A percentile compares a stretch with the other conserved stretches of the same genome.
phyloP scores from a whole-genome alignment of 306 rosid genomes.

The Cicer cuneatum region DNA sequence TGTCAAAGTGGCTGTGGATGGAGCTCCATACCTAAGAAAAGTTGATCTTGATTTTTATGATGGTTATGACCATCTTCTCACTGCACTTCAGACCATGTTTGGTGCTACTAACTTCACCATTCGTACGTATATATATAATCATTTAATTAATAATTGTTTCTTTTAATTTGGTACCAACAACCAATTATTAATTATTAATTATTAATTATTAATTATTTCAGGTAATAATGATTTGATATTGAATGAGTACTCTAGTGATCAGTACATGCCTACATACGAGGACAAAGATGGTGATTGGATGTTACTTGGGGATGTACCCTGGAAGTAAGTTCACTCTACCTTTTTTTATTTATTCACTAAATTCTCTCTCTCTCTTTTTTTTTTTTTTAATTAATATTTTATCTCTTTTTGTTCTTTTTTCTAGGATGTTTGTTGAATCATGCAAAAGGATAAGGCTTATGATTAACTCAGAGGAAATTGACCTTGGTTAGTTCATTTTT shows the following conservation, averaged over 20 bases:
- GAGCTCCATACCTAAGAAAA: conserved; percentile 77
- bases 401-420: neutral
- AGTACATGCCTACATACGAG: conserved; percentile 65
- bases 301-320: conserved; percentile 85
- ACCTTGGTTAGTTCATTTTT: conserved; percentile 44
- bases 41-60: conserved; percentile 61
- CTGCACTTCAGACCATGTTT: conserved; percentile 59
- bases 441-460: conserved; percentile 71
- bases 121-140: too few species aligned
- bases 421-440: conserved; percentile 76
- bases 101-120: too few species aligned
- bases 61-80: conserved; percentile 57
- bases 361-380: neutral
- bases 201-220: too few species aligned
- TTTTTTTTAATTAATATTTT: neutral
- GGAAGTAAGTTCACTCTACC: conserved; percentile 59
- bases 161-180: too few species aligned
- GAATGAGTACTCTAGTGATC: conserved; percentile 39
- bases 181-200: too few species aligned
- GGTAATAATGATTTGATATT: conserved; percentile 44
- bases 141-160: too few species aligned
- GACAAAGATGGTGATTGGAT: conserved; percentile 88
- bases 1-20: conserved; percentile 74
- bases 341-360: neutral
- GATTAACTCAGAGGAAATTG: conserved; percentile 66